These are phyloP conservation scores for Raphanus sativus DNA, from an alignment of 345 rosid species.

Conservation along the genomic window DNA sequence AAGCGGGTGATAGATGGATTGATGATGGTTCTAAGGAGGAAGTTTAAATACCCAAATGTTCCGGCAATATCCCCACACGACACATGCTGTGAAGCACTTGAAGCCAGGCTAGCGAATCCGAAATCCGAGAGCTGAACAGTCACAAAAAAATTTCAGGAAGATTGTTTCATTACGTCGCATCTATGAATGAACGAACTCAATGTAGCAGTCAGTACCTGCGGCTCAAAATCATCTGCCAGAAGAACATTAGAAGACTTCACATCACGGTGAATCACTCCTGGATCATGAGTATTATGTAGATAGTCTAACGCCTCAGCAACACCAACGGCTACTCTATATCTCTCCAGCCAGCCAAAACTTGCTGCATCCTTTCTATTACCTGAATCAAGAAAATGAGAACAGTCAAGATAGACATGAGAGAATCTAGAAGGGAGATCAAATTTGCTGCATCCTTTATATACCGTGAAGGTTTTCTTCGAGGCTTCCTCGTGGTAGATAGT, in stretches of 20 bases:
- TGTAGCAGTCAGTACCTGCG: too few species aligned
- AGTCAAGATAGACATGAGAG: conserved; percentile 5
- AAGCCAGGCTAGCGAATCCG: conserved; percentile 73
- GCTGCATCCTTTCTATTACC: conserved; percentile 60
- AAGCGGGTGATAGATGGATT: background rate
- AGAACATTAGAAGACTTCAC: conserved; percentile 96
- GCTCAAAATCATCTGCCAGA: conserved; percentile 86
- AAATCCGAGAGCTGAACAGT: conserved; percentile 88
- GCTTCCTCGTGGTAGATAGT: conserved; percentile 87
- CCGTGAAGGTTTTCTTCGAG: conserved; percentile 94
- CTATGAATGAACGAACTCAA: background rate
- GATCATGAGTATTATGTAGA: conserved; percentile 65
- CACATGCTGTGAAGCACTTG: conserved; percentile 48
- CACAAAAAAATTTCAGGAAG: conserved; percentile 17
- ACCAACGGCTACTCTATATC: conserved; percentile 82
- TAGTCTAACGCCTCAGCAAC: conserved; percentile 90
- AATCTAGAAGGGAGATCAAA: conserved; percentile 26
- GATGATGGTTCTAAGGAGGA: background rate
- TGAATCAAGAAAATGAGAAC: conserved; percentile 35
- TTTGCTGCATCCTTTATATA: too few species aligned
- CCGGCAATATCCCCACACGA: conserved; percentile 72
- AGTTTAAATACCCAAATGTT: conserved; percentile 74
- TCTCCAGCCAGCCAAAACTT: conserved; percentile 76
- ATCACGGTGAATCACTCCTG: conserved; percentile 84
- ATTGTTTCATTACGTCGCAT: conserved; percentile 6